phyloP scores from a whole-genome alignment of 2,329 filamentous ascomycete genomes.

The Podosphaera aphanis region DNA sequence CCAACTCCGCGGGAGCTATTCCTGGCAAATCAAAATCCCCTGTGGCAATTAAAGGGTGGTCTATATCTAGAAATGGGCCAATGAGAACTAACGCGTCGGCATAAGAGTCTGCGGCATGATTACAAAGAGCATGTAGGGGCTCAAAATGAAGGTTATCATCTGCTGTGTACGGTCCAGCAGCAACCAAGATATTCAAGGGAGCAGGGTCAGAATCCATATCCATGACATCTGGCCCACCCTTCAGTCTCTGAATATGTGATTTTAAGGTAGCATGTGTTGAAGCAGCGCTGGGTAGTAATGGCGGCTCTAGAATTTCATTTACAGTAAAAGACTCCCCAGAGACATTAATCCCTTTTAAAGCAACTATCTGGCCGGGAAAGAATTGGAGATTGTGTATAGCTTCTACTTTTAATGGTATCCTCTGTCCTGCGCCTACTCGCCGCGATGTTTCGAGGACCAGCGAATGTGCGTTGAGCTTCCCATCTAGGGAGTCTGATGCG shows the following conservation, averaged over 20 bases:
- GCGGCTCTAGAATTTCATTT: constrained; percentile 49
- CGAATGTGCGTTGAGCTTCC: constrained; percentile 64
- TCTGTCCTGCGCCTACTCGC: constrained; percentile 56
- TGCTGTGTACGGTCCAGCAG: constrained; percentile 72
- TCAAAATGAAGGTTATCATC: constrained; percentile 85
- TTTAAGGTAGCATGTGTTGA: constrained; percentile 43
- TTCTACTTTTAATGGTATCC: constrained; percentile 58
- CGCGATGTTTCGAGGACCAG: constrained; percentile 75
- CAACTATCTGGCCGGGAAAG: constrained; percentile 87
- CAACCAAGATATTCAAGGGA: constrained; percentile 56
- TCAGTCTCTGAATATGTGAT: constrained; percentile 43
- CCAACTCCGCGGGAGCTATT: constrained; percentile 42
- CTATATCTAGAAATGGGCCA: constrained; percentile 76
- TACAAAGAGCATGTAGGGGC: constrained; percentile 60
- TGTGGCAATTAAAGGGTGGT: constrained; percentile 67
- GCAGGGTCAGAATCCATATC: constrained; percentile 31
- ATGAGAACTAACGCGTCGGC: constrained; percentile 60
- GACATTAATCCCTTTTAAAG: constrained; percentile 64
- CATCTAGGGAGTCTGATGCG: constrained; percentile 66
- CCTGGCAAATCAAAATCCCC: constrained; percentile 59
- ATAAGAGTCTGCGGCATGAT: constrained; percentile 47
- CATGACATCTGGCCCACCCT: constrained; percentile 38
- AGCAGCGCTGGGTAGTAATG: constrained; percentile 50
- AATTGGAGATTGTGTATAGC: constrained; percentile 50
- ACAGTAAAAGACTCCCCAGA: constrained; percentile 67